Evolutionary conservation across 140 eudicot genomes (phyloP).

Genomic region (Anethum foeniculum): DNA sequence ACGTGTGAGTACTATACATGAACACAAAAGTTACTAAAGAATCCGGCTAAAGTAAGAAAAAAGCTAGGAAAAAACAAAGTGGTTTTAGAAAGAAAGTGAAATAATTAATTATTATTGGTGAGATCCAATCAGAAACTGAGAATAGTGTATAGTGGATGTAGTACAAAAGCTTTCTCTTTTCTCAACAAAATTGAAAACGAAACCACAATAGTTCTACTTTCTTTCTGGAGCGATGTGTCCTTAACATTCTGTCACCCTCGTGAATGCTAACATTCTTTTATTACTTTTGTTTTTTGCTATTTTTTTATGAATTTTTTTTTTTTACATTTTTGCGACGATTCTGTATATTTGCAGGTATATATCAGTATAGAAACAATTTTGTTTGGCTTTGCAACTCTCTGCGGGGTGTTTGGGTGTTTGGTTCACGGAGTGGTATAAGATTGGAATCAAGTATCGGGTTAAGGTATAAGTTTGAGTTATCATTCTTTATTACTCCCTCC

Average conservation of each 20-base stretch:
- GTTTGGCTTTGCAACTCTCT: too few species aligned
- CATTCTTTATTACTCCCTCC: too few species aligned
- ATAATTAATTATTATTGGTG: not conserved
- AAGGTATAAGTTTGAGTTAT: too few species aligned
- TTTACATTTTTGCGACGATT: not conserved
- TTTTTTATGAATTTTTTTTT: not conserved
- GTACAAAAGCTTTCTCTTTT: not conserved
- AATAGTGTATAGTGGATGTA: not conserved
- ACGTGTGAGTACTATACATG: not conserved
- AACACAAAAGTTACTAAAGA: not conserved
- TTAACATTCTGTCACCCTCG: slow-evolving; percentile 40
- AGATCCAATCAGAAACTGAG: slow-evolving; percentile 8
- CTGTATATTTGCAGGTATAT: not conserved
- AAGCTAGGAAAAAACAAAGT: not conserved
- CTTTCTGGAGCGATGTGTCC: slow-evolving; percentile 45
- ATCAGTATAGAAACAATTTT: too few species aligned
- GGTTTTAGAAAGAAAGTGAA: not conserved
- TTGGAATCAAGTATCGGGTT: too few species aligned
- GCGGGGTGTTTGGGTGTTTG: too few species aligned
- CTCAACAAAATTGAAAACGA: not conserved
- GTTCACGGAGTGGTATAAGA: too few species aligned
- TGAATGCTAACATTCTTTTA: slow-evolving; percentile 24
- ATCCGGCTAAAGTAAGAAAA: not conserved
- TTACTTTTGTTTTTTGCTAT: not conserved
- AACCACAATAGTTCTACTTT: slow-evolving; percentile 15